These are phyloP conservation scores for Arabis hirsuta DNA, from an alignment of 345 rosid genomes.

Conservation along the genomic window DNA sequence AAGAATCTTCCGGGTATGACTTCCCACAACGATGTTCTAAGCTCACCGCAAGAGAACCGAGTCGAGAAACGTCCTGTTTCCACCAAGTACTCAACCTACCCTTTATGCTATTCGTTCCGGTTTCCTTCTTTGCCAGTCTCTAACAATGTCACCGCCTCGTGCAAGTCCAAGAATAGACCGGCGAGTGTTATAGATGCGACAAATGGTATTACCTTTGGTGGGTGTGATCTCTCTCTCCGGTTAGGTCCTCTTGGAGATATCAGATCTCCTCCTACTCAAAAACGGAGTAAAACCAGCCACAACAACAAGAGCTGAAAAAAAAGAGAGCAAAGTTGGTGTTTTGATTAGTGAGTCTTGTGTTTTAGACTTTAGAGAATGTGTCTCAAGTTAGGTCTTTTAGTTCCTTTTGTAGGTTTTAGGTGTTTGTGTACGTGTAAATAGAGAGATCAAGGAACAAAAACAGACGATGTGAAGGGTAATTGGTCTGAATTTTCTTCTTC, in stretches of 20 bases:
- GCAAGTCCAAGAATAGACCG: slow-evolving; percentile 30
- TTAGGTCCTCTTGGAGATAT: slow-evolving; percentile 62
- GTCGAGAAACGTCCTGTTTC: slow-evolving; percentile 18
- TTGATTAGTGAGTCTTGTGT: slow-evolving; percentile 6
- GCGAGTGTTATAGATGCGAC: slow-evolving; percentile 22
- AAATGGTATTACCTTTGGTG: slow-evolving; percentile 24
- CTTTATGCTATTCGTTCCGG: slow-evolving; percentile 33
- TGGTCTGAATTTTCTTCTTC: not conserved
- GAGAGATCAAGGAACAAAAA: slow-evolving; percentile 2
- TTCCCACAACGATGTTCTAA: not conserved
- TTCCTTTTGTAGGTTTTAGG: slow-evolving; percentile 20
- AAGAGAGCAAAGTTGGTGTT: not conserved
- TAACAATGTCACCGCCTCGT: slow-evolving; percentile 13
- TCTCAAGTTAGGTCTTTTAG: slow-evolving; percentile 19
- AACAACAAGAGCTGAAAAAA: slow-evolving; percentile 16
- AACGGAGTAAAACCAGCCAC: slow-evolving; percentile 38
- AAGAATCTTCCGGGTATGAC: slow-evolving; percentile 25
- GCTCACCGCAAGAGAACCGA: slow-evolving; percentile 28
- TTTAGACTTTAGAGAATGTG: not conserved
- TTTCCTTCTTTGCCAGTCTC: slow-evolving; percentile 30
- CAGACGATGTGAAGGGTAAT: not conserved
- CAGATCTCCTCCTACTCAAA: slow-evolving; percentile 36
- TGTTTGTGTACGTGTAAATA: slow-evolving; percentile 33
- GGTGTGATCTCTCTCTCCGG: slow-evolving; percentile 74
- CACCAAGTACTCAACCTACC: slow-evolving; percentile 41